Conservation (phyloP, 495 filamentous ascomycete genomes). For the Aspergillus coremiiformis region DNA sequence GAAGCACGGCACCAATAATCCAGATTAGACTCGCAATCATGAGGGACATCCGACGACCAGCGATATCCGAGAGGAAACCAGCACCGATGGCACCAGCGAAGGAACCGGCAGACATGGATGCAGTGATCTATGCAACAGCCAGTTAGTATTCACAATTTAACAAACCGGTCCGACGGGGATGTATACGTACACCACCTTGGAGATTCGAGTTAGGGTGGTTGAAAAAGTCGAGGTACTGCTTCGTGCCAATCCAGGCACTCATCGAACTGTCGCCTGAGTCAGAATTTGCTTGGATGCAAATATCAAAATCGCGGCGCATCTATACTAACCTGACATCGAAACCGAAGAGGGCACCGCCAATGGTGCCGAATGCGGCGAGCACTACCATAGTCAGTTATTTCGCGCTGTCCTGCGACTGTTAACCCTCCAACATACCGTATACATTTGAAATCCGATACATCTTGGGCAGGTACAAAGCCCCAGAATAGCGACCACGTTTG, state of each 20-base stretch:
- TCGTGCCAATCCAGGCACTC: conserved; percentile 62
- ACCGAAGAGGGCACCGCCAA: conserved; percentile 39
- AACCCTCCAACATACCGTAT: conserved; percentile 25
- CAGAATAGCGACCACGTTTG: not conserved
- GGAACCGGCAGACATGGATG: conserved; percentile 60
- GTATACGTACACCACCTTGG: conserved; percentile 46
- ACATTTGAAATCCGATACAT: conserved; percentile 44
- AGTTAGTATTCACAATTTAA: not conserved
- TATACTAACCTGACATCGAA: conserved; percentile 43
- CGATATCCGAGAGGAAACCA: conserved; percentile 57
- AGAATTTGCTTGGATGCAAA: not conserved
- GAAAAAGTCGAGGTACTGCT: conserved; percentile 63
- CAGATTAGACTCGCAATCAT: conserved; percentile 62
- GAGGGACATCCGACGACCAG: conserved; percentile 57
- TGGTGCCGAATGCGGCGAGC: conserved; percentile 45
- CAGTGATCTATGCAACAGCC: conserved; percentile 27
- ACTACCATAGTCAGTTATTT: conserved; percentile 17
- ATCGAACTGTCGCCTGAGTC: conserved; percentile 42
- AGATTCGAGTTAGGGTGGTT: conserved; percentile 53
- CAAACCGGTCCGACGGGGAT: not conserved
- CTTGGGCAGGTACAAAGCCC: conserved; percentile 2
- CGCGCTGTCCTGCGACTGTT: too few relatives aligned
- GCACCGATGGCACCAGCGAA: conserved; percentile 57
- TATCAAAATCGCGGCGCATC: not conserved
- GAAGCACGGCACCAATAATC: conserved; percentile 62